Conservation (phyloP, 306 rosid species). For the Fragaria nilgerrensis region DNA sequence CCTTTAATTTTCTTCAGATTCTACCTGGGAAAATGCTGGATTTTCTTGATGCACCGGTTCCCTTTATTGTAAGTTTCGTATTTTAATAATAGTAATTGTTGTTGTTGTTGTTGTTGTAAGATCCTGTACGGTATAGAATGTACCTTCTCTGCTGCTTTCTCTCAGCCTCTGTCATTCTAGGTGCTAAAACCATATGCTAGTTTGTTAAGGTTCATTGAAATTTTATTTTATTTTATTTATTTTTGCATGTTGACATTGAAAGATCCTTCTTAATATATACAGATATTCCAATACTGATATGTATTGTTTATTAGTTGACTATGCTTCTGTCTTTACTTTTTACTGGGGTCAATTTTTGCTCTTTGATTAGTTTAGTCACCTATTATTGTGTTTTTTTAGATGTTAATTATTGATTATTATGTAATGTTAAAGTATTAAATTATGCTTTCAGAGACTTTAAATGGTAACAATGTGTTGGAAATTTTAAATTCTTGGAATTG, state of each 20-base stretch:
- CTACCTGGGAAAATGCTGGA: constrained; percentile 80
- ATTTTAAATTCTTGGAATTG: background rate
- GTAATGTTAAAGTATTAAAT: background rate
- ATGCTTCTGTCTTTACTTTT: background rate
- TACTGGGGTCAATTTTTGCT: background rate
- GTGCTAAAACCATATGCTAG: background rate
- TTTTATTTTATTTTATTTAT: background rate
- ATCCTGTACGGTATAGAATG: background rate
- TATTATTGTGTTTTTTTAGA: background rate
- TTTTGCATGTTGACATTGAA: background rate
- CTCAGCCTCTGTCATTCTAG: background rate
- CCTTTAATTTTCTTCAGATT: constrained; percentile 52
- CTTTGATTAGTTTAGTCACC: background rate
- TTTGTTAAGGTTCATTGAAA: background rate
- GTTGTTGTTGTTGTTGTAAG: background rate
- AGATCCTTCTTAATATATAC: background rate
- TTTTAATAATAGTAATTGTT: background rate
- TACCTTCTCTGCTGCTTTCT: background rate
- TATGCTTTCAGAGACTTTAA: background rate
- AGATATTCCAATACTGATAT: background rate
- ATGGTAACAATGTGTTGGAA: background rate
- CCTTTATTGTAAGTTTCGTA: constrained; percentile 75
- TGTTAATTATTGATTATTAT: background rate
- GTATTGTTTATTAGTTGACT: background rate
- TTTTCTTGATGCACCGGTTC: constrained; percentile 98